Evolutionary conservation across 106 monocot species (phyloP), one percentile per base, ranked within the genome.

Genomic region (Iris macrosiphon): DNA sequence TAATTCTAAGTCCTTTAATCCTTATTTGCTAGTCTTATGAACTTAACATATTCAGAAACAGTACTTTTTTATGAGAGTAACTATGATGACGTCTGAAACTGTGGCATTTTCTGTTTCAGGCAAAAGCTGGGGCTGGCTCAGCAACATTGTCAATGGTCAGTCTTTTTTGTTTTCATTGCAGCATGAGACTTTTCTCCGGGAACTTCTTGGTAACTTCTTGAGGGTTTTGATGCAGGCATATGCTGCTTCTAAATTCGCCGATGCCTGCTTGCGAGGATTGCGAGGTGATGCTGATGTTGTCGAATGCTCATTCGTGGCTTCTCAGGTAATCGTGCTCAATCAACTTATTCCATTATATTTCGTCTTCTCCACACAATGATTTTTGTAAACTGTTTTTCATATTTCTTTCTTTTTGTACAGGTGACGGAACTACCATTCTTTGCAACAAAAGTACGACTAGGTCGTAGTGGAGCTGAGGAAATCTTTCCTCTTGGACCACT

Each of bases 41-140:
- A 22, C 7, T n/a, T n/a, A n/a, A n/a, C n/a, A n/a, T n/a, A n/a
- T n/a, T n/a, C n/a, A n/a, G n/a, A n/a, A n/a, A n/a, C n/a, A n/a
- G n/a, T 45, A 19, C 44, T 22, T 20, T 24, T 22, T 11, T 25
- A n/a, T 24, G 24, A 47, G 22, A 23, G 2, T 8, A 47, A 23
- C 22, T n/a, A n/a, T n/a, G n/a, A n/a, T n/a, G n/a, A n/a, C n/a
- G n/a, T n/a, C n/a, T n/a, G n/a, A n/a, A n/a, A n/a, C n/a, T n/a
- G n/a, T n/a, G n/a, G n/a, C n/a, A n/a, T 15, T 62, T 61, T 33
- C n/a, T 34, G n/a, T 44, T 72, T 53, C 76, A 87, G 92, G 92
- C 92, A 41, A 92, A 92, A 62, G 87, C 92, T 69, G 92, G 92
- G 39, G 60, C 92, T 62, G 92, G 92, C 16, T 92, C 92, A 62